Evolutionary conservation across 768 basidiomycete genomes (phyloP), one percentile per base, ranked within the genome.

Genomic region (Filobasidium floriforme): DNA sequence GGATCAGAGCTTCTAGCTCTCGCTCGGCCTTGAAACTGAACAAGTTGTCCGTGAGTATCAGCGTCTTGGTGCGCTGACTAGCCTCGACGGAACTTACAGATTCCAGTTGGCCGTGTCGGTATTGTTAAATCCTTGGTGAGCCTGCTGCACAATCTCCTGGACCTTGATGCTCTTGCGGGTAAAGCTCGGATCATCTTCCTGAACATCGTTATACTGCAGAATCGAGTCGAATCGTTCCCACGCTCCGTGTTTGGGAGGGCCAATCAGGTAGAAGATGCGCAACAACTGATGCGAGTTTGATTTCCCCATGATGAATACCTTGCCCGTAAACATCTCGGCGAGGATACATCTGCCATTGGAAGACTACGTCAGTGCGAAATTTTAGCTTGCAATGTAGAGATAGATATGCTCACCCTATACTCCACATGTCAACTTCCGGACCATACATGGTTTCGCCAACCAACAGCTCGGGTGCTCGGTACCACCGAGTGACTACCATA

Each of bases 401-500:
- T 29, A 28, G 44, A 41, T 43, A 22, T 29, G 81, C 86, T 72
- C 75, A 93, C 86, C 94, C 96, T 62, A 98, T 87, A 7, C 94
- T 92, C 96, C 96, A 99, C 73, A 99, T 87, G 78, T 99, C 96
- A 51, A 99, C 88, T 71, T 92, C 90, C 0, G 90, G 89, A 10
- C 91, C 91, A 71, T 99, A 98, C 68, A 89, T 85, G 55, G 87
- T 83, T 18, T 90, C 88, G 46, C 93, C 92, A 15, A 99, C 82
- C 14, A 99, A 82, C 1, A 99, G 81, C 78, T 99, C 96, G 0
- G 96, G 96, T 0, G 96, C 96, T 43, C 96, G 87, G 76, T 98
- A 99, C 96, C 96, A 99, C 72, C 96, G 83, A 28, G 96, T 98
- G 1, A 96, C 94, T 59, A 99, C 96, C 82, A 90, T 93, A 73